These are phyloP conservation scores for Ammopiptanthus mongolicus DNA, from an alignment of 306 rosid species.

Conservation along the genomic window DNA sequence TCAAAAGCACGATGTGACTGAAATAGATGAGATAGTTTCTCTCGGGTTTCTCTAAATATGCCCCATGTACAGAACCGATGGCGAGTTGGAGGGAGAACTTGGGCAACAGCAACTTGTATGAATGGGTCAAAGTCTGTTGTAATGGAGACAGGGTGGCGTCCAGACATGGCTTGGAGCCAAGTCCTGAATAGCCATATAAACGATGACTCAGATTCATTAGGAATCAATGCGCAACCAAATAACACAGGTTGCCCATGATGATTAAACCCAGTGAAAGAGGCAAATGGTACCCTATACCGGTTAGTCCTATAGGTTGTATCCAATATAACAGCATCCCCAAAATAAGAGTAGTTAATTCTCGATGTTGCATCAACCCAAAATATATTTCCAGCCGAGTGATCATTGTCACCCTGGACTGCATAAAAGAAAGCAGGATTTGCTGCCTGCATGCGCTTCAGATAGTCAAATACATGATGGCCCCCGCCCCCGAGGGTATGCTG, in stretches of 20 bases:
- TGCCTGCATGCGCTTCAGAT: constrained; percentile 78
- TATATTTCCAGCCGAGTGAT: constrained; percentile 54
- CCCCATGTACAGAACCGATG: constrained; percentile 65
- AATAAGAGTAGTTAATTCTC: constrained; percentile 64
- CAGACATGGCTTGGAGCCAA: constrained; percentile 82
- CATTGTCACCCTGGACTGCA: constrained; percentile 61
- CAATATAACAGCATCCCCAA: constrained; percentile 74
- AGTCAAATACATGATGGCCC: constrained; percentile 68
- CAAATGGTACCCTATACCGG: constrained; percentile 57
- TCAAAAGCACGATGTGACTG: constrained; percentile 64
- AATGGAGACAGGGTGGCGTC: constrained; percentile 59
- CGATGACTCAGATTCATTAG: constrained; percentile 63
- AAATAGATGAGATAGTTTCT: constrained; percentile 54
- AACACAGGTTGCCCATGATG: constrained; percentile 80
- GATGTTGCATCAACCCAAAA: constrained; percentile 75
- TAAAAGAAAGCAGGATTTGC: constrained; percentile 73
- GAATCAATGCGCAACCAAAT: constrained; percentile 72
- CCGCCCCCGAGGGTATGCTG: constrained; percentile 67
- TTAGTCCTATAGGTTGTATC: constrained; percentile 61
- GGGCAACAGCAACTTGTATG: constrained; percentile 62
- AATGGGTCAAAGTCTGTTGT: constrained; percentile 67
- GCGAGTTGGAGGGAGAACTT: constrained; percentile 65
- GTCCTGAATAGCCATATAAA: constrained; percentile 69
- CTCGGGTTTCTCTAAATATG: constrained; percentile 59
- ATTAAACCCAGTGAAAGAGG: constrained; percentile 66